A percentile compares a stretch with the other conserved stretches of the same genome.
These are phyloP conservation scores for Xylaria sp. DNA, from an alignment of 2,329 filamentous ascomycete genomes.

Conservation along the genomic window DNA sequence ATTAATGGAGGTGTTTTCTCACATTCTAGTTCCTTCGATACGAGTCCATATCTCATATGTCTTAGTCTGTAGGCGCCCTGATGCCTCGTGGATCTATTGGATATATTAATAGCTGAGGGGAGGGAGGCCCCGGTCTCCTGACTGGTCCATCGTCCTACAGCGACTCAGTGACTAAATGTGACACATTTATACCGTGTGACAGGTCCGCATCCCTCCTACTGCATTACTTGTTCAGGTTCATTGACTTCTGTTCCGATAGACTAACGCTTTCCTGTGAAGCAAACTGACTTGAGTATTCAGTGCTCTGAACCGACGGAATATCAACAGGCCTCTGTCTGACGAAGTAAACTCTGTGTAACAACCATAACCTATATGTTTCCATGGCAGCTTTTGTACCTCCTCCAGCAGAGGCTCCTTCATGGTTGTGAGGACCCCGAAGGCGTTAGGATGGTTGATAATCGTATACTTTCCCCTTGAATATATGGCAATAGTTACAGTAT, in stretches of 20 bases:
- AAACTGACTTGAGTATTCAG: conserved; percentile 41
- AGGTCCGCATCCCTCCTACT: conserved; percentile 28
- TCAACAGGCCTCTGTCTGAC: conserved; percentile 41
- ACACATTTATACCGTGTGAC: too few species aligned
- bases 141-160: too few species aligned
- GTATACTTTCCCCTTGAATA: neutral
- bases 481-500: neutral
- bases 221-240: conserved; percentile 34
- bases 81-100: too few species aligned
- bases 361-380: conserved; percentile 42
- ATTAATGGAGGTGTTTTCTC: too few species aligned
- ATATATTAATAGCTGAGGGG: too few species aligned
- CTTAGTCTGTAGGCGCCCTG: too few species aligned
- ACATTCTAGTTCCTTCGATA: too few species aligned
- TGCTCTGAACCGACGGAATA: conserved; percentile 43
- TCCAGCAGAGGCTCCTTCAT: neutral
- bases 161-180: too few species aligned
- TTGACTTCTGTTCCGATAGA: conserved; percentile 40
- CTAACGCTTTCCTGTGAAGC: conserved; percentile 44
- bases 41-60: too few species aligned
- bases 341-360: conserved; percentile 39
- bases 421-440: neutral
- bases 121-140: too few species aligned
- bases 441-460: neutral
- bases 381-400: conserved; percentile 33